Base-by-base conservation (phyloP, 768 basidiomycete species). In the Phaeotremella skinneri region DNA sequence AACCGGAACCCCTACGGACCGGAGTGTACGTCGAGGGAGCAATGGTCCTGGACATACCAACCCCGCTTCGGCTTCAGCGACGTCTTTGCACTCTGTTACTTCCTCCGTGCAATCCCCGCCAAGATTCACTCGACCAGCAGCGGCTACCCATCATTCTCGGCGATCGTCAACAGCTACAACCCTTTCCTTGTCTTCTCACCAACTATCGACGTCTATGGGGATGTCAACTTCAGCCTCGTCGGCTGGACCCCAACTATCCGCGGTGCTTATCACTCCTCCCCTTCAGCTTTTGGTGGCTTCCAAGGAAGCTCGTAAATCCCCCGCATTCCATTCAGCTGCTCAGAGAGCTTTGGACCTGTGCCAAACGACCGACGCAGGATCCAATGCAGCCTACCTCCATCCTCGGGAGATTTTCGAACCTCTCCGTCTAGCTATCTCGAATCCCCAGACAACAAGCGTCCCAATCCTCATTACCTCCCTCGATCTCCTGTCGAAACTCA, bases 401-500 rank as follows among this genome's bases (percentile, higher is more conserved):
- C 90, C 91, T 37, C 82, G 90, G 58, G 88, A 92, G 71, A 89
- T 98, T 52, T 91, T 99, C 70, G 91, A 96, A 70, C 93, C 96
- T n/a, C 82, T 99, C 55, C 85, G 90, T 49, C 81, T 98, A 52
- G 96, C 96, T 7, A 98, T 96, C 79, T 69, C 67, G 3, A 74
- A 70, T 37, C 69, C 69, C 11, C 94, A 98, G 80, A 97, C 93
- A 3, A 84, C 86, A 52, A 89, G 83, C 63, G 92, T 97, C 75
- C 91, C 91, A 66, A 83, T 98, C 31, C 90, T 92, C 87, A 90
- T 96, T 73, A 90, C 92, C 17, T 94, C 93, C 68, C 80, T 99
- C 75, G 96, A 99, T 78, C 93, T 96, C 72, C 91, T 97, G 60
- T 90, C 91, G 55, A 99, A 99, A 78, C 84, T 99, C 65, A 90